Percentiles rank a stretch among this genome's conserved stretches.
These are phyloP conservation scores for Globisporangium iwayamae DNA, from an alignment of 352 stramenopile genomes.

Conservation along the genomic window DNA sequence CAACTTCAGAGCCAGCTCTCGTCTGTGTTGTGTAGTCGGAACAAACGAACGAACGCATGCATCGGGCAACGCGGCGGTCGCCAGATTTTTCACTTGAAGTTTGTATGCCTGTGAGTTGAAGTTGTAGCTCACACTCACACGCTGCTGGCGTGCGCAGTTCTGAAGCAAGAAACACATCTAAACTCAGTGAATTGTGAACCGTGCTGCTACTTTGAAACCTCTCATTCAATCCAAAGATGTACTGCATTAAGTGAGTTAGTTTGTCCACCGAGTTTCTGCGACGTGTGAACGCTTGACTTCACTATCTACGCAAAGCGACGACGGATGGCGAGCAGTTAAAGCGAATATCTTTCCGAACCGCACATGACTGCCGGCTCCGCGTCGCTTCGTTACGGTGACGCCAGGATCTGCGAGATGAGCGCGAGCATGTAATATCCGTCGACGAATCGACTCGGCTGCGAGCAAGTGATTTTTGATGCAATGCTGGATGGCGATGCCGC, in stretches of 20 bases:
- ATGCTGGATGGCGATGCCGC: neutral
- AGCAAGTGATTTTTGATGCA: neutral
- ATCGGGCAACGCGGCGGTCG: neutral
- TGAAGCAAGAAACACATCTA: too few relatives aligned
- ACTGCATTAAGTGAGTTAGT: neutral
- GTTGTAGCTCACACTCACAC: neutral
- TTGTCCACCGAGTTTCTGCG: neutral
- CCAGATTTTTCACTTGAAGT: neutral
- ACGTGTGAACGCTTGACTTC: slow-evolving; percentile 6
- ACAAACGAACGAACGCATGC: neutral
- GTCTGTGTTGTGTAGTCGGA: neutral
- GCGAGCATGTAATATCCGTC: slow-evolving; percentile 2
- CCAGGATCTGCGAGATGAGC: slow-evolving; percentile 1
- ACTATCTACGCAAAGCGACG: neutral
- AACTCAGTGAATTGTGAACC: too few relatives aligned
- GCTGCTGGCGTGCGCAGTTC: too few relatives aligned
- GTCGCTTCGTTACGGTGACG: neutral
- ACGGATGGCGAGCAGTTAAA: neutral
- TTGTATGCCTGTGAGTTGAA: neutral
- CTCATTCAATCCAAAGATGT: neutral
- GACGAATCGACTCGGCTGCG: neutral
- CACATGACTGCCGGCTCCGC: neutral
- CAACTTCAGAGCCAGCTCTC: slow-evolving; percentile 2
- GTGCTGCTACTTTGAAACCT: too few relatives aligned
- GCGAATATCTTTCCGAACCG: neutral